Percentiles rank a stretch among this genome's conserved stretches.
Evolutionary conservation across 345 rosid genomes (phyloP).

Genomic region (Eucalyptus globulus): DNA sequence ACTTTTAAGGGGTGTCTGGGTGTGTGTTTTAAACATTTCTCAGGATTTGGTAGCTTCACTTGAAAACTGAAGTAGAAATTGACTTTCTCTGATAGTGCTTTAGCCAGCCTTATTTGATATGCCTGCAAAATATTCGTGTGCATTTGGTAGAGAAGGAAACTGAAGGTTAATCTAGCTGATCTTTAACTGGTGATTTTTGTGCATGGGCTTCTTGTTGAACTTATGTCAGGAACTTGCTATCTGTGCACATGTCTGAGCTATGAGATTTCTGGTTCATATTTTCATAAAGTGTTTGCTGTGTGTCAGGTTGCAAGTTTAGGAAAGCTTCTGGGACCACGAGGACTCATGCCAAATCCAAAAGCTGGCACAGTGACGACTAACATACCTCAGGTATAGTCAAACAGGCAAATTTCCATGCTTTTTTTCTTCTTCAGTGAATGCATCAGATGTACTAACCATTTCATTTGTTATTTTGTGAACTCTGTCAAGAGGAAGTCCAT

Average conservation of each 20-base stretch:
- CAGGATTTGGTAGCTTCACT: neutral
- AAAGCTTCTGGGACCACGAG: constrained; percentile 95
- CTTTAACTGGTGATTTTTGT: neutral
- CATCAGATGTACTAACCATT: neutral
- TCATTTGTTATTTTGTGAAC: neutral
- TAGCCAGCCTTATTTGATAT: neutral
- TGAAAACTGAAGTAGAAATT: neutral
- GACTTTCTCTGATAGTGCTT: neutral
- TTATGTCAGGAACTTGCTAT: neutral
- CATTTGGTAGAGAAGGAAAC: neutral
- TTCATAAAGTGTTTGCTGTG: neutral
- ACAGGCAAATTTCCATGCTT: neutral
- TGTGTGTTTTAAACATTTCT: neutral
- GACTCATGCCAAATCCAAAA: constrained; percentile 99
- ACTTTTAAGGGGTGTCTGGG: neutral
- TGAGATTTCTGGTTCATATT: neutral
- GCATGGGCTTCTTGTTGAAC: neutral
- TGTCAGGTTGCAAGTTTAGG: constrained; percentile 91
- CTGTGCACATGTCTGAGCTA: neutral
- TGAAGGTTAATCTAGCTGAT: neutral
- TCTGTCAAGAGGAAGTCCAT: neutral
- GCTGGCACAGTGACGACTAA: constrained; percentile 90
- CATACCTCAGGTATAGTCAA: constrained; percentile 62
- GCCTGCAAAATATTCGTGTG: neutral
- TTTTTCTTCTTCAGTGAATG: neutral